Evolutionary conservation across 495 filamentous ascomycete genomes (phyloP), one percentile per base, ranked within the genome.

Genomic region (Lophiostoma macrostomum): DNA sequence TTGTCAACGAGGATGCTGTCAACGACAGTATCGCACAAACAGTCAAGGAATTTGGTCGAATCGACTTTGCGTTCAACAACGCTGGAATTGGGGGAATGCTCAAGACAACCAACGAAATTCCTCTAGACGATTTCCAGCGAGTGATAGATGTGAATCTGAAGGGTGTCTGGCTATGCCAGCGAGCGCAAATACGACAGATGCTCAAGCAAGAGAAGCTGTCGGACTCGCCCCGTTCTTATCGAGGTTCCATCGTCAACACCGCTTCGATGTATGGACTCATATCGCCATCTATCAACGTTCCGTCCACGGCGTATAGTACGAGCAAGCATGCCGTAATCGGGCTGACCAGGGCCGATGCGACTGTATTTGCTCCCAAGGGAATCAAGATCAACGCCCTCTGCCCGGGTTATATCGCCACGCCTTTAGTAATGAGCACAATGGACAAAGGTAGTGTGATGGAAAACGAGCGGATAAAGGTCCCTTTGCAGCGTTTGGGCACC

Each of bases 341-440:
- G 3, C 32, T 79, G 27, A 76, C 74, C 0, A 74, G 69, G 56
- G 64, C 69, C 53, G 76, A 78, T 50, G 76, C 72, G 6, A 71
- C 71, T 49, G 52, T 58, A 3, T 78, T 74, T 54, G 71, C 69
- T 0, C 58, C 59, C 16, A 41, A 69, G 10, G 73, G 73, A 18
- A 77, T 78, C 25, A 67, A 74, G 25, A 75, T 78, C 55, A 78
- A 77, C 53, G 74, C 74, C 1, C 69, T 78, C 16, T 78, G 74
- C 39, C 72, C 73, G 3, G 74, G 74, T 0, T 76, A 74, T 52
- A 65, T 75, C 11, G 61, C 60, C 11, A 74, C 73, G 1, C 71
- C 73, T 0, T 60, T 77, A 35, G 40, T 53, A 12, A 50, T 74
- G 25, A 65, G 67, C 16, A 64, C 30, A 3, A 55, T 51, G 49